Percentiles rank a stretch among this genome's conserved stretches.
Evolutionary conservation across 805 yeast species (phyloP).

Genomic region (Metschnikowia arizonensis): DNA sequence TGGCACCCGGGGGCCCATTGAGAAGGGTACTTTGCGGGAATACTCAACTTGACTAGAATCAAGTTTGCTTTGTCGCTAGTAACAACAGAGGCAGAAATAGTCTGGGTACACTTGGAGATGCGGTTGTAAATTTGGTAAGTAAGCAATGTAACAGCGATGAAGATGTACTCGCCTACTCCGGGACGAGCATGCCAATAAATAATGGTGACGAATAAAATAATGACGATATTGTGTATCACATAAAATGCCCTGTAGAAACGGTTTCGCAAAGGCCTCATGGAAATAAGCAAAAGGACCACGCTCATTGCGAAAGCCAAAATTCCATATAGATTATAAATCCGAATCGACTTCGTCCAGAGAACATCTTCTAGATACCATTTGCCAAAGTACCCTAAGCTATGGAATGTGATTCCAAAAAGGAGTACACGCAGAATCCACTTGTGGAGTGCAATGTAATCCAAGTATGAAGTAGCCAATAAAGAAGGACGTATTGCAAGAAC

Average conservation of each 20-base stretch:
- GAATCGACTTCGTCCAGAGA: constrained; percentile 28
- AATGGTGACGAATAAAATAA: constrained; percentile 42
- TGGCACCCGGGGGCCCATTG: constrained; percentile 54
- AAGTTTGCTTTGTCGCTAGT: constrained; percentile 16
- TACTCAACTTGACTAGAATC: constrained; percentile 19
- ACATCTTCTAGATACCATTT: constrained; percentile 45
- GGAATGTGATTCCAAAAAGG: constrained; percentile 42
- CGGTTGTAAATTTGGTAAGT: constrained; percentile 36
- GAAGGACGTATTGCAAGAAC: constrained; percentile 54
- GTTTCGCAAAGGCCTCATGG: constrained; percentile 48
- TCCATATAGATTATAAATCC: constrained; percentile 48
- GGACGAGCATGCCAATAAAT: constrained; percentile 65
- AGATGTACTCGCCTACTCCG: constrained; percentile 39
- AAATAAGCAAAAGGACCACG: constrained; percentile 38
- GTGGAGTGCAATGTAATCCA: constrained; percentile 55
- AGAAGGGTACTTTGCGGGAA: constrained; percentile 17
- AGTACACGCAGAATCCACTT: constrained; percentile 68
- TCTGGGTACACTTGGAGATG: constrained; percentile 10
- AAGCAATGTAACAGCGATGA: constrained; percentile 19
- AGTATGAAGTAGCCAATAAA: constrained; percentile 45
- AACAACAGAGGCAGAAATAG: constrained; percentile 10
- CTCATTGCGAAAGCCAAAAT: constrained; percentile 37
- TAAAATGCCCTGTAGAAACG: constrained; percentile 52
- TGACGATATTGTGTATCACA: constrained; percentile 51
- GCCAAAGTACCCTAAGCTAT: constrained; percentile 48